Conservation (phyloP, 2,329 filamentous ascomycete species). For the Neofusicoccum umdonicola region DNA sequence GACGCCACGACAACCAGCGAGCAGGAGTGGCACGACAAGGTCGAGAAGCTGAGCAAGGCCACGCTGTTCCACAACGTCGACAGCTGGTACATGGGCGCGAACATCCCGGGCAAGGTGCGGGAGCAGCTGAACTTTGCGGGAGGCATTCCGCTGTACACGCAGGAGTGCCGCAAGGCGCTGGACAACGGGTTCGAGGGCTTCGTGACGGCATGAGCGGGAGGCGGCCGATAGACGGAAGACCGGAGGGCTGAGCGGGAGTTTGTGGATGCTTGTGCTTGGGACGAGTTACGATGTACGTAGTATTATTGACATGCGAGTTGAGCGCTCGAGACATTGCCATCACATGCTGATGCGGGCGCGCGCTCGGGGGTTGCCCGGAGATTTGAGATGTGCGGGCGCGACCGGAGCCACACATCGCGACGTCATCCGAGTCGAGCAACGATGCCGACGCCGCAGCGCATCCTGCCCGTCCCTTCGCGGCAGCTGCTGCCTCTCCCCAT, state of each 20-base stretch:
- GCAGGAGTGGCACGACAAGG: constrained; percentile 39
- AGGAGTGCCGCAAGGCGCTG: constrained; percentile 38
- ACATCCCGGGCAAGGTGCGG: constrained; percentile 45
- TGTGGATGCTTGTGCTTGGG: neutral
- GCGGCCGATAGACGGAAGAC: neutral
- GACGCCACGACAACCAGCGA: constrained; percentile 39
- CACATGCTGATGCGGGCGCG: neutral
- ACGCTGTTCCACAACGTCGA: constrained; percentile 43
- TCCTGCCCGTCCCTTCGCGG: neutral
- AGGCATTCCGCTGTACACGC: constrained; percentile 41
- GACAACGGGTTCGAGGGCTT: constrained; percentile 37
- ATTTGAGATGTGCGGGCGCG: neutral
- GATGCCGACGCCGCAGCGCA: neutral
- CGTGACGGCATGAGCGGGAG: constrained; percentile 18
- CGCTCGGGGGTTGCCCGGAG: neutral
- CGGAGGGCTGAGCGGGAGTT: neutral
- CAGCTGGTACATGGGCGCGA: constrained; percentile 46
- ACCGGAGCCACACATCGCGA: neutral
- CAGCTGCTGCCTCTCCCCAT: neutral
- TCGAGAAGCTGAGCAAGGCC: constrained; percentile 41
- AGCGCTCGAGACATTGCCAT: too few species aligned
- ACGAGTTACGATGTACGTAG: neutral
- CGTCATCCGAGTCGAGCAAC: constrained; percentile 4
- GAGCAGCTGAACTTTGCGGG: constrained; percentile 47
- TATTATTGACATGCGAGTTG: too few species aligned